Evolutionary conservation across 225 moss, liverwort and hornwort species (phyloP), one percentile per base, ranked within the genome.

Genomic region (Lunularia cruciata): DNA sequence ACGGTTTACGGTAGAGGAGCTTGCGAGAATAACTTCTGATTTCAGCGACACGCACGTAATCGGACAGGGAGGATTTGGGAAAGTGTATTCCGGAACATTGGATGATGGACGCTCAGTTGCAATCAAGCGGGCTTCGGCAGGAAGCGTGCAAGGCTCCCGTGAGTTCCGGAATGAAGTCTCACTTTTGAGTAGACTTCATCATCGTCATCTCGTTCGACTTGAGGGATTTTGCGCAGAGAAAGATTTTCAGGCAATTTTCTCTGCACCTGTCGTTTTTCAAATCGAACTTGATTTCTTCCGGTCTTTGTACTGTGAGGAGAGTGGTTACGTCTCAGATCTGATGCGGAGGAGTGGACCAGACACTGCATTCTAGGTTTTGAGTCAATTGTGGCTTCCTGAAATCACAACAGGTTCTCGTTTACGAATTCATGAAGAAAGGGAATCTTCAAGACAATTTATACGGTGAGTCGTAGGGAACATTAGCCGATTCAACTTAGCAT

Each of bases 11-110:
- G 32, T 86, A 23, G 69, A 70, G 55, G 91, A 91, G 33, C 77
- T 91, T 23, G 54, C 81, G 12, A 88, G 76, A 70, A 84, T 86
- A 12, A 88, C 88, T 18, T 75, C 63, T 38, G 72, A 83, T 56
- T 91, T 88, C 78, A 83, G 70, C 31, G 80, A 82, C 34, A 33
- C 35, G 35, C 78, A 86, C 40, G 82, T 86, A 36, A 79, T 88
- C 13, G 91, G 91, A 4, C 72, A 77, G 36, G 91, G 91, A 5
- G 91, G 91, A n/a, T 91, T 88, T 57, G 91, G 88, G 1, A 84
- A 84, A 69, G 88, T 88, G 27, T 90, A 80, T 33, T 60, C 52
- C 11, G 88, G 88, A 45, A 63, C 72, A 42, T 76, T 90, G 3
- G 88, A 83, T 40, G 84, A 88, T 37, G 86, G 84, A 18, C 73